A percentile compares a stretch with the other conserved stretches of the same genome.
Conservation (phyloP, 1,139 yeast species). For the Diutina rugosa region DNA sequence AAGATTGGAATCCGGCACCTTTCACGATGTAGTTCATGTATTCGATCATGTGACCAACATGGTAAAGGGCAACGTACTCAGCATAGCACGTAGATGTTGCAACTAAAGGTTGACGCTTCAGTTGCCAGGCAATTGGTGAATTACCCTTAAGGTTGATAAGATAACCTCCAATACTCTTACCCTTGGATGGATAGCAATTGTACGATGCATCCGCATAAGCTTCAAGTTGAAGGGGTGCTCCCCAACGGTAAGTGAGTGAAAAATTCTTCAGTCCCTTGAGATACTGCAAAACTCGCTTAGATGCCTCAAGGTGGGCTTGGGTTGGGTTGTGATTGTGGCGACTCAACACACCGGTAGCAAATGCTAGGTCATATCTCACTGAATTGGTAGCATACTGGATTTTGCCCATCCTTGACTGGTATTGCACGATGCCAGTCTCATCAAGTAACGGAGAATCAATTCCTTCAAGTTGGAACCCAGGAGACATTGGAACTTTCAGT, state of each 20-base stretch:
- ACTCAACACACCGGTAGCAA: not conserved
- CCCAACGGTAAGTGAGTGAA: not conserved
- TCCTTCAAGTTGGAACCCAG: not conserved
- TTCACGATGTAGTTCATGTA: not conserved
- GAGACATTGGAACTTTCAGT: not conserved
- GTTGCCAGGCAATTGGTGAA: not conserved
- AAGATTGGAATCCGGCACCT: not conserved
- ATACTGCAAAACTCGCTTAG: not conserved
- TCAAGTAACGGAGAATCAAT: not conserved
- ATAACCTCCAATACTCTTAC: not conserved
- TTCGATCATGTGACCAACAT: not conserved
- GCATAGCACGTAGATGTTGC: not conserved
- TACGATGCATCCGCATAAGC: not conserved
- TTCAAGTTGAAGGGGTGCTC: not conserved
- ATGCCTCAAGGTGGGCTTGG: not conserved
- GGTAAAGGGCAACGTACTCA: not conserved
- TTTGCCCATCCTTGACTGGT: not conserved
- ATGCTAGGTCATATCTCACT: not conserved
- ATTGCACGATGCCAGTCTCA: too few species aligned
- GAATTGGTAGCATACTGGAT: not conserved
- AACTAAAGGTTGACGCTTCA: not conserved
- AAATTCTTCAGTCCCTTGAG: not conserved
- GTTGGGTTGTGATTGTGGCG: not conserved
- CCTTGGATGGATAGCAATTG: not conserved
- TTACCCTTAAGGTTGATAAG: not conserved